These are phyloP conservation scores for Cryptococcus jaspeensis DNA, from an alignment of 1,284 basidiomycete genomes.

Conservation along the genomic window DNA sequence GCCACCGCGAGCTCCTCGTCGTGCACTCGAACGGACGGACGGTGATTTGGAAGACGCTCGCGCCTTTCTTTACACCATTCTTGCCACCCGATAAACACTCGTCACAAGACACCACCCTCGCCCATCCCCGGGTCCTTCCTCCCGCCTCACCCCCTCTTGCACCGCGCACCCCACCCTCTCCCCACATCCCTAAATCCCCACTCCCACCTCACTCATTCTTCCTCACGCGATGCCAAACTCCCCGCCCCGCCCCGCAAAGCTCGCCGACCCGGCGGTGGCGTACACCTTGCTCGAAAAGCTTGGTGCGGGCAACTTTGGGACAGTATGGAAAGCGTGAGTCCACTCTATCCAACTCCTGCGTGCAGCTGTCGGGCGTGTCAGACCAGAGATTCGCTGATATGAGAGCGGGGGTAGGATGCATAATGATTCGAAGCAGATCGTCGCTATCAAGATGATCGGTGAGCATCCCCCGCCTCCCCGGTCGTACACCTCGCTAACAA, in stretches of 20 bases:
- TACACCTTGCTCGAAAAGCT: conserved; percentile 93
- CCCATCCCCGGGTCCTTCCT: no score
- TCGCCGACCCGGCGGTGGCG: conserved; percentile 72
- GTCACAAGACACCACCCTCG: no score
- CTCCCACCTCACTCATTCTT: neutral
- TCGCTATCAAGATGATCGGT: conserved; percentile 98
- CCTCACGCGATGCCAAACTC: conserved; percentile 6
- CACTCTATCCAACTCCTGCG: neutral
- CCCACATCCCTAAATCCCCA: no score
- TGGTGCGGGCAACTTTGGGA: conserved; percentile 95
- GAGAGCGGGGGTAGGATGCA: conserved; percentile 59
- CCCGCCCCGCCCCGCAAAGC: conserved; percentile 5
- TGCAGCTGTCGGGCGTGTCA: conserved; percentile 11
- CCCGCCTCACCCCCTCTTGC: no score
- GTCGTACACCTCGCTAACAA: no score
- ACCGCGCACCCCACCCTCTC: no score
- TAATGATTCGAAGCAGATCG: conserved; percentile 86
- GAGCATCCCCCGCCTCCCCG: conserved; percentile 32
- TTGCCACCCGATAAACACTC: no score
- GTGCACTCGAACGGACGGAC: no score
- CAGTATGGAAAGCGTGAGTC: conserved; percentile 83
- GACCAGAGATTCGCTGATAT: neutral
- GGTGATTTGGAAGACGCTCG: no score
- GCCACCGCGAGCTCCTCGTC: no score
- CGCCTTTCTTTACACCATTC: no score